Evolutionary conservation across 768 basidiomycete species (phyloP).

Genomic region (Xerocomellus intermedius): DNA sequence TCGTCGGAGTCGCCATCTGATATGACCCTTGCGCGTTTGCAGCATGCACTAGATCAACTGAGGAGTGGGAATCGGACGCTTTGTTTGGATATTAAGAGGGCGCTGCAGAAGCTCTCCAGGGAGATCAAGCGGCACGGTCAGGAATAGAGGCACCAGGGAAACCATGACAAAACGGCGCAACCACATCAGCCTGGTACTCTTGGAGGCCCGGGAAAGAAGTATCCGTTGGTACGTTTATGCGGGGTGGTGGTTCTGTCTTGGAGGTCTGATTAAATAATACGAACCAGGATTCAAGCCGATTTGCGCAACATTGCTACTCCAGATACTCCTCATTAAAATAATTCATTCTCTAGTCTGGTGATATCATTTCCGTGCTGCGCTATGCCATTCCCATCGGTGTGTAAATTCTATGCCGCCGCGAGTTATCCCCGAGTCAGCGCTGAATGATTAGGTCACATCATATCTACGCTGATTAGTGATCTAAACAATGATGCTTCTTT

Average conservation of each 20-base stretch:
- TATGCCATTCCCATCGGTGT: neutral
- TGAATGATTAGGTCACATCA: too few species aligned
- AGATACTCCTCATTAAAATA: too few species aligned
- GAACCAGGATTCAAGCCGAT: neutral
- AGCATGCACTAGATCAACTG: neutral
- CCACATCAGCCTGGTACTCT: too few species aligned
- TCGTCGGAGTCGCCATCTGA: neutral
- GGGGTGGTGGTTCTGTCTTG: neutral
- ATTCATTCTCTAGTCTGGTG: too few species aligned
- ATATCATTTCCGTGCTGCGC: too few species aligned
- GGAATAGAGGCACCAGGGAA: neutral
- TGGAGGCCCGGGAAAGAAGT: too few species aligned
- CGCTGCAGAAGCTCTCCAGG: neutral
- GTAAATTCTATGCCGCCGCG: too few species aligned
- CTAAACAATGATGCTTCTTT: too few species aligned
- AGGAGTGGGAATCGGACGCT: neutral
- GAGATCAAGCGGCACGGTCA: neutral
- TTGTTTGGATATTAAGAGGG: conserved; percentile 1
- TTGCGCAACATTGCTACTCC: neutral
- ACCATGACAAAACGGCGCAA: too few species aligned
- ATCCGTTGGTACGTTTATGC: neutral
- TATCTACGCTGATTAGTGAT: too few species aligned
- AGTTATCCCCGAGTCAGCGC: too few species aligned
- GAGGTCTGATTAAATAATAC: neutral
- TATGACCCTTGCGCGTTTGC: neutral